phyloP scores from a whole-genome alignment of 768 basidiomycete species.

The Suillus bovinus region DNA sequence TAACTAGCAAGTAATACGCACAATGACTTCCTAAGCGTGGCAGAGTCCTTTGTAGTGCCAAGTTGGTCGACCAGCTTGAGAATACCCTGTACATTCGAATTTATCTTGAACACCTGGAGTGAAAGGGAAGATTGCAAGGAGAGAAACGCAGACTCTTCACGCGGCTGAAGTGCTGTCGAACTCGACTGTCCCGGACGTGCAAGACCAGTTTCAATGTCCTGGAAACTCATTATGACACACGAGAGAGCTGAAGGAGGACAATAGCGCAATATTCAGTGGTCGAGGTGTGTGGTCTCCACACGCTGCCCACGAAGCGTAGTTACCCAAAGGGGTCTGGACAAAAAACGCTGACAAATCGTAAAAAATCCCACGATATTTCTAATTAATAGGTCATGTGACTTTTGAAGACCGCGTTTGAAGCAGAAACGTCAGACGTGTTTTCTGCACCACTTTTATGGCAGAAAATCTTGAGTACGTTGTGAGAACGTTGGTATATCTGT shows the following conservation, averaged over 20 bases:
- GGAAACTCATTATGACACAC: conserved; percentile 45
- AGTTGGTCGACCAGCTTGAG: conserved; percentile 96
- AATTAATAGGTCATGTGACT: no score
- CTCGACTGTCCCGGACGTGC: conserved; percentile 31
- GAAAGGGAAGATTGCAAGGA: conserved; percentile 78
- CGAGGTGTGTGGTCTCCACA: neutral
- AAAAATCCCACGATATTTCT: neutral
- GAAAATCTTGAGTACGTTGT: no score
- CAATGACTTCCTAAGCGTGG: conserved; percentile 80
- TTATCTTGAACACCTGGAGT: conserved; percentile 98
- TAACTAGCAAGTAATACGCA: conserved; percentile 40
- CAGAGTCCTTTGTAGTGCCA: conserved; percentile 81
- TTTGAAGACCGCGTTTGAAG: no score
- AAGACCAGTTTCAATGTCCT: conserved; percentile 49
- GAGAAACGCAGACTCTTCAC: conserved; percentile 74
- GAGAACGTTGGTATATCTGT: no score
- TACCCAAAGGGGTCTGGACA: neutral
- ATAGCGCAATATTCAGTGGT: neutral
- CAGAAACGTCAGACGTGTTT: no score
- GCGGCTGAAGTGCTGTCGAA: conserved; percentile 35
- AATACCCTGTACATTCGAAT: conserved; percentile 95
- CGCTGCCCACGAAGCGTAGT: neutral
- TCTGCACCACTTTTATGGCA: no score
- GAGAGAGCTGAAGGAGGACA: neutral
- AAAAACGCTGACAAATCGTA: neutral